These are phyloP conservation scores for Penicillium bialowiezense DNA, from an alignment of 495 filamentous ascomycete genomes.

Conservation along the genomic window DNA sequence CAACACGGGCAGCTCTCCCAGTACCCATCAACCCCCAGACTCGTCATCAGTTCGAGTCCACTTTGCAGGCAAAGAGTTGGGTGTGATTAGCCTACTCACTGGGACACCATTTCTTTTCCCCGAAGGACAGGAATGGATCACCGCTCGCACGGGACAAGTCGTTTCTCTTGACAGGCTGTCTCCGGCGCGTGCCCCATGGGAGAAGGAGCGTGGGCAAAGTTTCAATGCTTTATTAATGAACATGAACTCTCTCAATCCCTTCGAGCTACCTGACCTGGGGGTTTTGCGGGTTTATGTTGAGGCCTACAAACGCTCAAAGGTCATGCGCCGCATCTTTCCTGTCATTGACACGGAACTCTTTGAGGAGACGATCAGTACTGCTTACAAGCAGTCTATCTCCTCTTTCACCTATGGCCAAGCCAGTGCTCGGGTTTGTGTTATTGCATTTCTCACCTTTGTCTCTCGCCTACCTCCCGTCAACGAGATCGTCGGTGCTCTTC, in stretches of 20 bases:
- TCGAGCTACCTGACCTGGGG: slow-evolving; percentile 28
- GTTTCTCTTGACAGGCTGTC: slow-evolving; percentile 36
- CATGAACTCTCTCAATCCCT: slow-evolving; percentile 16
- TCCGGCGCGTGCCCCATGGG: slow-evolving; percentile 31
- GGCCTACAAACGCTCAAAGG: slow-evolving; percentile 16
- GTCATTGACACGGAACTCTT: slow-evolving; percentile 40
- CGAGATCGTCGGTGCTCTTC: neutral
- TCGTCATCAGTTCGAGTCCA: slow-evolving; percentile 42
- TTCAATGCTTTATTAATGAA: slow-evolving; percentile 24
- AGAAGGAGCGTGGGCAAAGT: slow-evolving; percentile 29
- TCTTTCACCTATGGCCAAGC: slow-evolving; percentile 16
- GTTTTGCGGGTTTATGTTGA: slow-evolving; percentile 22
- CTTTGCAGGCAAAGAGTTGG: slow-evolving; percentile 47
- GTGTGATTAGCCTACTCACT: slow-evolving; percentile 43
- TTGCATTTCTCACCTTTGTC: slow-evolving; percentile 43
- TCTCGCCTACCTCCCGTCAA: slow-evolving; percentile 26
- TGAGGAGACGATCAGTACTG: slow-evolving; percentile 35
- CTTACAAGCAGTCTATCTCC: slow-evolving; percentile 29
- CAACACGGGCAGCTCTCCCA: slow-evolving; percentile 19
- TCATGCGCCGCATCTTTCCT: slow-evolving; percentile 45
- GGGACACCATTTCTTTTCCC: slow-evolving; percentile 46
- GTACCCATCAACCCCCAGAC: slow-evolving; percentile 14
- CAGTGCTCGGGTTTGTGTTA: slow-evolving; percentile 38
- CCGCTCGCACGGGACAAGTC: slow-evolving; percentile 42
- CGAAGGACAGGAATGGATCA: slow-evolving; percentile 46